Conservation (phyloP, 2,329 filamentous ascomycete species). For the Claviceps sp. region DNA sequence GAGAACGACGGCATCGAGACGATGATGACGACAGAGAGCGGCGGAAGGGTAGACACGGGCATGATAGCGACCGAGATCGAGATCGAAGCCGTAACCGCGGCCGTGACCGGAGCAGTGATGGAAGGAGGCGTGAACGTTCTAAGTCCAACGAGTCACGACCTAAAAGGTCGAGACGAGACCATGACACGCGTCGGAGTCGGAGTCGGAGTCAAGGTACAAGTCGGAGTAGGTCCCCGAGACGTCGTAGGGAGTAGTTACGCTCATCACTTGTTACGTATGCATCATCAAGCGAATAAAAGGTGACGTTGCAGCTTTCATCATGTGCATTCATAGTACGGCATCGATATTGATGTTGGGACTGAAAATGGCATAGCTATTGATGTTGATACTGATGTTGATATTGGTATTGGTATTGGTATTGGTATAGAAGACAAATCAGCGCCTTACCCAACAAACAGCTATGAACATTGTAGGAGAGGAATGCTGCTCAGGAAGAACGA, state of each 20-base stretch:
- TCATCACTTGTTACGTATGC: neutral
- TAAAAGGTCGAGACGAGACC: slow-evolving; percentile 16
- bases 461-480: neutral
- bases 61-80: slow-evolving; percentile 14
- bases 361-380: neutral
- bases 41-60: neutral
- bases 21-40: slow-evolving; percentile 11
- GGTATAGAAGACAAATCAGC: neutral
- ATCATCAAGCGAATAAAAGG: neutral
- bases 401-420: neutral
- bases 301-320: neutral
- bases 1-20: slow-evolving; percentile 13
- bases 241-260: slow-evolving; percentile 10
- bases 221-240: slow-evolving; percentile 12
- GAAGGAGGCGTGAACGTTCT: slow-evolving; percentile 14
- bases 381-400: too few relatives aligned
- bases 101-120: slow-evolving; percentile 13
- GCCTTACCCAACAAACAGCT: neutral
- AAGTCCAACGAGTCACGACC: slow-evolving; percentile 15
- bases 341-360: neutral
- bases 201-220: slow-evolving; percentile 17
- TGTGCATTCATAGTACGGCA: neutral
- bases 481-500: too few relatives aligned
- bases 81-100: slow-evolving; percentile 10
- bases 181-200: slow-evolving; percentile 10